These are phyloP conservation scores for Pichia scutulata DNA, from an alignment of 805 yeast genomes.

Conservation along the genomic window DNA sequence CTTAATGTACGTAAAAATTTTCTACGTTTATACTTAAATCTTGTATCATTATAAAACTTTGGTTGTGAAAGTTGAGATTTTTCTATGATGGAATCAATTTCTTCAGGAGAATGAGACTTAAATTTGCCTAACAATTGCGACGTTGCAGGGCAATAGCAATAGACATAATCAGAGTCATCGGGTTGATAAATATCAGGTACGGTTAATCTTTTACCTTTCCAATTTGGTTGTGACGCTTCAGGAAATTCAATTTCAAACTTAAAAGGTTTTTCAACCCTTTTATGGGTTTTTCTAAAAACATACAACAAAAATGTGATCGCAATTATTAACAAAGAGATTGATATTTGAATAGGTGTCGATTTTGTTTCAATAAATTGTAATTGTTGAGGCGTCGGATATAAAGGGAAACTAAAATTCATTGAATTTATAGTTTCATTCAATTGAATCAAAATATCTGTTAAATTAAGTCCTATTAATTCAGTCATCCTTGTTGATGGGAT, in stretches of 20 bases:
- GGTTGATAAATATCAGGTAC: conserved; percentile 52
- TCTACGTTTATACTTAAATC: conserved; percentile 50
- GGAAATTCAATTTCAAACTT: conserved; percentile 55
- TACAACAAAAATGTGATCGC: conserved; percentile 17
- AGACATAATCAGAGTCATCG: conserved; percentile 61
- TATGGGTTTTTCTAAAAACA: conserved; percentile 19
- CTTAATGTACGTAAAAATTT: conserved; percentile 63
- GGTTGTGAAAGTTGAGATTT: conserved; percentile 48
- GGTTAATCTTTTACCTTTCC: conserved; percentile 80
- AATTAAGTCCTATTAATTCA: conserved; percentile 9
- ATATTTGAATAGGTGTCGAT: conserved; percentile 24
- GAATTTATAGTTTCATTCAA: conserved; percentile 19
- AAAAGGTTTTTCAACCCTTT: conserved; percentile 27
- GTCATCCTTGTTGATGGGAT: not conserved
- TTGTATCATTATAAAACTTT: conserved; percentile 43
- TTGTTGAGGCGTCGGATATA: not conserved
- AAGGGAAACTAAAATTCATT: conserved; percentile 13
- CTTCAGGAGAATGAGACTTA: conserved; percentile 52
- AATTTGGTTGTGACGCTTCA: conserved; percentile 74
- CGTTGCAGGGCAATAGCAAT: conserved; percentile 93
- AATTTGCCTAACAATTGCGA: conserved; percentile 80
- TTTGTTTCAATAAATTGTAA: conserved; percentile 6
- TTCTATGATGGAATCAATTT: conserved; percentile 61
- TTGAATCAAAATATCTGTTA: conserved; percentile 17
- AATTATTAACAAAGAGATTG: conserved; percentile 23